Evolutionary conservation across 192 early-diverging fungal genomes (phyloP), one percentile per base, ranked within the genome.

Genomic region (Coemansia sp.): DNA sequence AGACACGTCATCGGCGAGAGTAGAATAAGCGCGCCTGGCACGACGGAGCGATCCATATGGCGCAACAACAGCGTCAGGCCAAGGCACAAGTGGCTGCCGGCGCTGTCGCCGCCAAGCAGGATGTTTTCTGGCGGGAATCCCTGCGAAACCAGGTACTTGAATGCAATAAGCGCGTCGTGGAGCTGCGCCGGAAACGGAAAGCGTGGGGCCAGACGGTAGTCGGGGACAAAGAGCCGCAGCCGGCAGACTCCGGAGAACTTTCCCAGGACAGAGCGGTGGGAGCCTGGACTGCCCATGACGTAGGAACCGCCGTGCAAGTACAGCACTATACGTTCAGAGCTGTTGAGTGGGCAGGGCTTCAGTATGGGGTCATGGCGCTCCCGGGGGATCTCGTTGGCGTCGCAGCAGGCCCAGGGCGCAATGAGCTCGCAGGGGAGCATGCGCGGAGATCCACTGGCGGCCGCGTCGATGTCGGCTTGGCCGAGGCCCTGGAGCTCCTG

Each of bases 231-330:
- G 17, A 45, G 56, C 26, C 65, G 63, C 32, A 41, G 9, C 18
- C 60, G 56, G 13, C 44, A 43, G 8, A 78, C 61, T 16, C 80
- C 77, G 1, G 86, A 75, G 28, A 89, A 40, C 5, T 67, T 47
- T 11, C 69, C 68, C 2, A 76, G 48, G 21, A 79, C 47, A n/a
- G 34, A 61, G 5, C 82, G 56, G 44, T 82, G 74, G 0, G 76
- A 76, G 0, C 50, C 60, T 18, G 73, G 59, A 6, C 69, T 72
- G 5, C 78, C 65, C 3, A 80, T 31, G 30, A 70, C 62, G 66
- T 82, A 88, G 3, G 63, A 84, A 25, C 88, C 87, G 29, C 91
- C 91, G 43, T 91, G 91, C 21, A 85, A 47, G 49, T 85, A 93
- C 20, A 91, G 60, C 5, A 91, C 51, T 2, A 82, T 76, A n/a